phyloP scores from a whole-genome alignment of 1,139 yeast species.

The Saccharomyces hybrid region DNA sequence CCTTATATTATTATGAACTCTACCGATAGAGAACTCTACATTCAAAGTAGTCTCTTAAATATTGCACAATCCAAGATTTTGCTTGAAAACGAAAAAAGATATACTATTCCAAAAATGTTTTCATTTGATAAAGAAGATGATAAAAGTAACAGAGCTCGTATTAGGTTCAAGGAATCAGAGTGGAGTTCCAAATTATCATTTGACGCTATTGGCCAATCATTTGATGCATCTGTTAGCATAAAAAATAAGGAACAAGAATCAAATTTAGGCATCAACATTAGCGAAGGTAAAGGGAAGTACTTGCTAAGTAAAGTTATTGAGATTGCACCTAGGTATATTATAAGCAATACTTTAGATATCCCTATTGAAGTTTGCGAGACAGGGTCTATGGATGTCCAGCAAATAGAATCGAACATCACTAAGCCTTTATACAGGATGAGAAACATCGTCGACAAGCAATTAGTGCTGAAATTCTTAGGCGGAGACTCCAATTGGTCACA shows the following conservation, averaged over 20 bases:
- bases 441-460: constrained; percentile 38
- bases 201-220: constrained; percentile 82
- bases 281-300: constrained; percentile 86
- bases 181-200: constrained; percentile 74
- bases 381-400: constrained; percentile 45
- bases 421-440: constrained; percentile 50
- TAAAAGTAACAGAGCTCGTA: constrained; percentile 58
- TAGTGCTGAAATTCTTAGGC: constrained; percentile 52
- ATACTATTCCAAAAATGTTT: constrained; percentile 65
- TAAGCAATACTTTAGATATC: constrained; percentile 53
- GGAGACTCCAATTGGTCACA: constrained; percentile 71
- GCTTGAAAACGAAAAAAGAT: constrained; percentile 26
- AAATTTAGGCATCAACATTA: constrained; percentile 64
- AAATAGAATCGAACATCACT: constrained; percentile 42
- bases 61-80: constrained; percentile 34
- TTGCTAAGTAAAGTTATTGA: constrained; percentile 69
- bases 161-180: constrained; percentile 60
- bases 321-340: constrained; percentile 72
- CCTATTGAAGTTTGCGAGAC: constrained; percentile 56
- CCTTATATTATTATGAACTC: constrained; percentile 80
- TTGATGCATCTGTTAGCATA: constrained; percentile 55
- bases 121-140: constrained; percentile 61
- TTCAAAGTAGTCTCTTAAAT: constrained; percentile 58
- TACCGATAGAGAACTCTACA: constrained; percentile 60
- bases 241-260: constrained; percentile 56